These are phyloP conservation scores for Vaccinium myrtillus DNA, from an alignment of 148 eudicot genomes.

Conservation along the genomic window DNA sequence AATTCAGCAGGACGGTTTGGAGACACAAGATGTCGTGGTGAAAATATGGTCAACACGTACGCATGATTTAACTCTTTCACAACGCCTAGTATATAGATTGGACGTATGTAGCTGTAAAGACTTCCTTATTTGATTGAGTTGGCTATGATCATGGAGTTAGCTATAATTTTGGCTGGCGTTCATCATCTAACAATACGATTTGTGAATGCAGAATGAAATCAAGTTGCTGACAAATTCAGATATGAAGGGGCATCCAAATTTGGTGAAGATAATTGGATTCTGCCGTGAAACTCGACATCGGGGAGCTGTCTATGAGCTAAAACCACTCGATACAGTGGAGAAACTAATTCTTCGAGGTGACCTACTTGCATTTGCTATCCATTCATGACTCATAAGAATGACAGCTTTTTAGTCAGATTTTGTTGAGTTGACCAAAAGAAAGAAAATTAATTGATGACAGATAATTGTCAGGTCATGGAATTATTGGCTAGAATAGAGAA, in stretches of 20 bases:
- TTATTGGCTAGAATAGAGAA: too few relatives aligned
- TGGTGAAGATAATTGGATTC: not conserved
- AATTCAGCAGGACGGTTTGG: not conserved
- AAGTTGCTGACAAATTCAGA: too few relatives aligned
- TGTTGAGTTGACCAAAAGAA: too few relatives aligned
- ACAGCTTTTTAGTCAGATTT: too few relatives aligned
- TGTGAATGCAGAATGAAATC: not conserved
- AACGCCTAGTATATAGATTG: not conserved
- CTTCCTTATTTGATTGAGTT: not conserved
- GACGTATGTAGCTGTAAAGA: not conserved
- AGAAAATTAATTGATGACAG: too few relatives aligned
- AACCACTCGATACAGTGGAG: not conserved
- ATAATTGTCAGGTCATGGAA: too few relatives aligned
- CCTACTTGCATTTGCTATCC: not conserved
- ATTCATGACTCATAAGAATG: not conserved
- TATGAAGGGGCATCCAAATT: not conserved
- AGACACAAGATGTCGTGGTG: not conserved
- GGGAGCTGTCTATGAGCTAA: not conserved
- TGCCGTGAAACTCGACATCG: not conserved
- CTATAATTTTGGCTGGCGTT: too few relatives aligned
- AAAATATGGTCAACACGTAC: not conserved
- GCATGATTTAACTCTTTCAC: too few relatives aligned
- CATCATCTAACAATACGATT: not conserved
- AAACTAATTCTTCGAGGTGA: not conserved
- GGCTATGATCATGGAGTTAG: not conserved